phyloP scores from a whole-genome alignment of 2,329 filamentous ascomycete species.

The Talaromyces sp. region DNA sequence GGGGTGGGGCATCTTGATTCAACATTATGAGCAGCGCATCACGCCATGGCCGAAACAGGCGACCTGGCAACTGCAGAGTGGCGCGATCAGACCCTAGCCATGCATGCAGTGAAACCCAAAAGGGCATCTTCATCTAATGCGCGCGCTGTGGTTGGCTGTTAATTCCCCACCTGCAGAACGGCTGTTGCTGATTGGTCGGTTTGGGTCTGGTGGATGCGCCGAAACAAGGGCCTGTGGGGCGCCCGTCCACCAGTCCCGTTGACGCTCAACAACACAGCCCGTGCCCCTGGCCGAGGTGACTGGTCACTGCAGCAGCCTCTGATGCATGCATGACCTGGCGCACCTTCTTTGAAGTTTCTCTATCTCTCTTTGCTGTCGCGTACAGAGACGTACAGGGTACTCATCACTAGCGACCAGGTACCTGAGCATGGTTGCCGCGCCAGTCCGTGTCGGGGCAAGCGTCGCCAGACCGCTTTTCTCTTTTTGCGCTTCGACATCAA shows the following conservation, averaged over 20 bases:
- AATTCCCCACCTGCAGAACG: no score
- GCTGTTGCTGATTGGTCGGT: neutral
- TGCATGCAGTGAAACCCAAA: conserved; percentile 9
- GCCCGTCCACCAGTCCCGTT: no score
- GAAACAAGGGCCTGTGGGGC: neutral
- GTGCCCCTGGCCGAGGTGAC: neutral
- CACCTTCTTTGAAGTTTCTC: neutral
- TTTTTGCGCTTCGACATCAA: neutral
- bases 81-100: neutral
- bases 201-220: neutral
- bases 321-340: neutral
- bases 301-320: neutral
- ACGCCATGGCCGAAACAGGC: conserved; percentile 20
- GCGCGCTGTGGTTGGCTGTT: no score
- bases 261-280: neutral
- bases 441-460: conserved; percentile 4
- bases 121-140: neutral
- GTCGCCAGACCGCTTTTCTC: conserved; percentile 11
- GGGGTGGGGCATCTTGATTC: conserved; percentile 15
- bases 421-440: neutral
- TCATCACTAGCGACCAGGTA: conserved; percentile 1
- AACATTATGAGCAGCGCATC: conserved; percentile 26
- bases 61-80: conserved; percentile 1
- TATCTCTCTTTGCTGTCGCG: no score
- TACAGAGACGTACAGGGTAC: no score